A percentile compares a stretch with the other conserved stretches of the same genome.
These are phyloP conservation scores for Yamadazyma buinensis DNA, from an alignment of 1,139 yeast species.

Conservation along the genomic window DNA sequence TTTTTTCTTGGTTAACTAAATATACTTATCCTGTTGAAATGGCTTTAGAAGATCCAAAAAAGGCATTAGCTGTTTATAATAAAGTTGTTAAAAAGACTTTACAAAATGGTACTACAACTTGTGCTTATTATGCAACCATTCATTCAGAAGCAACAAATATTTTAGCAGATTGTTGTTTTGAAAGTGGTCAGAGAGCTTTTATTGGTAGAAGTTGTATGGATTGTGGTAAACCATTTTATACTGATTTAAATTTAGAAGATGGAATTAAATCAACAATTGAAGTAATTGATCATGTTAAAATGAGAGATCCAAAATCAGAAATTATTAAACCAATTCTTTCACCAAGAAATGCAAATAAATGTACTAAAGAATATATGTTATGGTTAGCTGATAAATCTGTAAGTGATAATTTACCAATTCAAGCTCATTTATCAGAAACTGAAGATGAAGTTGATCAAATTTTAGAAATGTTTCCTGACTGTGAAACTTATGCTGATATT, in stretches of 20 bases:
- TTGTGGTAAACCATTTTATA: slow-evolving; percentile 58
- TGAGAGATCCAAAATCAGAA: slow-evolving; percentile 48
- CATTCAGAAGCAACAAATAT: slow-evolving; percentile 71
- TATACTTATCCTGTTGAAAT: slow-evolving; percentile 90
- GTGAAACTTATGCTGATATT: slow-evolving; percentile 67
- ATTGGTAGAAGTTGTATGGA: slow-evolving; percentile 96
- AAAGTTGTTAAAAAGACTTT: slow-evolving; percentile 67
- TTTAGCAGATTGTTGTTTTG: slow-evolving; percentile 68
- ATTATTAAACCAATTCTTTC: slow-evolving; percentile 70
- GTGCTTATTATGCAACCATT: slow-evolving; percentile 86
- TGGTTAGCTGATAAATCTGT: slow-evolving; percentile 62
- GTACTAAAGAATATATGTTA: slow-evolving; percentile 58
- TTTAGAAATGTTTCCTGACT: slow-evolving; percentile 66
- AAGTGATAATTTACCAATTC: slow-evolving; percentile 58
- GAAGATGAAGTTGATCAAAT: slow-evolving; percentile 73
- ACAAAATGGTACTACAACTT: slow-evolving; percentile 82
- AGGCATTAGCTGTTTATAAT: slow-evolving; percentile 60
- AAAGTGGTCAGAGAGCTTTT: slow-evolving; percentile 78
- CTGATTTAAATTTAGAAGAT: slow-evolving; percentile 60
- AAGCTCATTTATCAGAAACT: slow-evolving; percentile 89
- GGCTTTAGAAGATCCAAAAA: slow-evolving; percentile 34
- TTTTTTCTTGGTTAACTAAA: slow-evolving; percentile 81
- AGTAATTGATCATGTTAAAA: slow-evolving; percentile 54
- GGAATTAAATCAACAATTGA: slow-evolving; percentile 54
- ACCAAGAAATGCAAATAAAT: slow-evolving; percentile 93